A percentile compares a stretch with the other conserved stretches of the same genome.
Evolutionary conservation across 176 grass and related monocot genomes (phyloP).

Genomic region (Tuctoria greenei): DNA sequence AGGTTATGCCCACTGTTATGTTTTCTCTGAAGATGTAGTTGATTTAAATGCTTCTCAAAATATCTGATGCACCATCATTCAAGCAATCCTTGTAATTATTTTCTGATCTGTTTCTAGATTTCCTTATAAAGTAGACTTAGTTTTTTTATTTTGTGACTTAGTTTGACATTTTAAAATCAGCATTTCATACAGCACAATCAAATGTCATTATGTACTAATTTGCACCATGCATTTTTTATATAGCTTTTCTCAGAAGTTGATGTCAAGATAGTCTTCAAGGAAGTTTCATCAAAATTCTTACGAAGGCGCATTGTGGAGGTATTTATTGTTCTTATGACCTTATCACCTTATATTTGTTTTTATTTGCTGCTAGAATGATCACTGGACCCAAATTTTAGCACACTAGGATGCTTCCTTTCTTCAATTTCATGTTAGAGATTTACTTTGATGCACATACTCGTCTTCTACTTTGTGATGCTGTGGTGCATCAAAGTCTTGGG

Average conservation of each 20-base stretch:
- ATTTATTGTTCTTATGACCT: slow-evolving; percentile 22
- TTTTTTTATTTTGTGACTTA: slow-evolving; percentile 24
- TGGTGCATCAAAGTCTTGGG: background rate
- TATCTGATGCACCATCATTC: slow-evolving; percentile 1
- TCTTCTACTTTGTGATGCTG: slow-evolving; percentile 1
- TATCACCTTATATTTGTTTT: background rate
- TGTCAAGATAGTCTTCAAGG: slow-evolving; percentile 98
- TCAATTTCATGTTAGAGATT: slow-evolving; percentile 8
- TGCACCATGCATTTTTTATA: slow-evolving; percentile 20
- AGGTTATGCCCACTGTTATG: slow-evolving; percentile 50
- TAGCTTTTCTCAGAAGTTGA: slow-evolving; percentile 98
- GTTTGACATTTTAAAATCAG: background rate
- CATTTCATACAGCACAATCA: slow-evolving; percentile 21
- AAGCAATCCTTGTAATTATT: background rate
- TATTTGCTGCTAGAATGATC: background rate
- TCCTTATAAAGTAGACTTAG: background rate
- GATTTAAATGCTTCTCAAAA: background rate
- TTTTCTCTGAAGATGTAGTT: slow-evolving; percentile 1
- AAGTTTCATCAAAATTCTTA: slow-evolving; percentile 92
- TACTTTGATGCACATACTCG: slow-evolving; percentile 12
- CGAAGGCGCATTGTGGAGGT: slow-evolving; percentile 90
- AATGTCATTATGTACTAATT: slow-evolving; percentile 7
- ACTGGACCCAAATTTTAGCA: slow-evolving; percentile 7
- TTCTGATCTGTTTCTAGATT: background rate
- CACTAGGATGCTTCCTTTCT: slow-evolving; percentile 21